Percentiles rank a stretch among this genome's conserved stretches.
Conservation (phyloP, 768 basidiomycete species). For the Tricholoma matsutake region DNA sequence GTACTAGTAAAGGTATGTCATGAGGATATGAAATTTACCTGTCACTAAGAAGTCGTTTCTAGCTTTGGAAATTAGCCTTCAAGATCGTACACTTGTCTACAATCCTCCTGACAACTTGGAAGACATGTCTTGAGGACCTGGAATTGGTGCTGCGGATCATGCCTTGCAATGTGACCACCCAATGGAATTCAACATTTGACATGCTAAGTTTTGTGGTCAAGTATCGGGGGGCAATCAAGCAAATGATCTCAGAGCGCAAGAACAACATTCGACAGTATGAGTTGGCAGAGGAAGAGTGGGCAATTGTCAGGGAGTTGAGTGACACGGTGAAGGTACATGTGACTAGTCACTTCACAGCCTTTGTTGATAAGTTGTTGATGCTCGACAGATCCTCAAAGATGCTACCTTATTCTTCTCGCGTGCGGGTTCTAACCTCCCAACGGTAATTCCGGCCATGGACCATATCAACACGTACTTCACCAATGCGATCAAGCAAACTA, state of each 20-base stretch:
- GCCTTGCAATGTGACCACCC: slow-evolving; percentile 32
- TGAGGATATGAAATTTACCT: not conserved
- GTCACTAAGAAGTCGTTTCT: not conserved
- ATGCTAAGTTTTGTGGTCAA: slow-evolving; percentile 29
- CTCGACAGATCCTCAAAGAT: not conserved
- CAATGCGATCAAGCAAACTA: not conserved
- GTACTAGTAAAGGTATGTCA: not conserved
- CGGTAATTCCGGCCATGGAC: slow-evolving; percentile 5
- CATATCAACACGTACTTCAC: slow-evolving; percentile 8
- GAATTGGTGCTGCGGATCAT: slow-evolving; percentile 13
- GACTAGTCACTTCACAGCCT: not conserved
- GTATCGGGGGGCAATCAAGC: slow-evolving; percentile 25
- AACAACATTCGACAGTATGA: not conserved
- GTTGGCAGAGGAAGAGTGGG: not conserved
- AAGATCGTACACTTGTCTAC: slow-evolving; percentile 10
- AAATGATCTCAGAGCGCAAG: not conserved
- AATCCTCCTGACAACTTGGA: slow-evolving; percentile 27
- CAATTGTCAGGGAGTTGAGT: not conserved
- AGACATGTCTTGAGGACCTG: slow-evolving; percentile 6
- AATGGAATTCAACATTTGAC: slow-evolving; percentile 35
- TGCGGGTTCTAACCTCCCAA: not conserved
- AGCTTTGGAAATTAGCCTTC: not conserved
- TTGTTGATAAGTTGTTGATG: no score
- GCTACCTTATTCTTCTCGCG: not conserved
- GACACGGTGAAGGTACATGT: not conserved